Evolutionary conservation across 2,329 filamentous ascomycete species (phyloP).

Genomic region (Ceratocystis albifundus): DNA sequence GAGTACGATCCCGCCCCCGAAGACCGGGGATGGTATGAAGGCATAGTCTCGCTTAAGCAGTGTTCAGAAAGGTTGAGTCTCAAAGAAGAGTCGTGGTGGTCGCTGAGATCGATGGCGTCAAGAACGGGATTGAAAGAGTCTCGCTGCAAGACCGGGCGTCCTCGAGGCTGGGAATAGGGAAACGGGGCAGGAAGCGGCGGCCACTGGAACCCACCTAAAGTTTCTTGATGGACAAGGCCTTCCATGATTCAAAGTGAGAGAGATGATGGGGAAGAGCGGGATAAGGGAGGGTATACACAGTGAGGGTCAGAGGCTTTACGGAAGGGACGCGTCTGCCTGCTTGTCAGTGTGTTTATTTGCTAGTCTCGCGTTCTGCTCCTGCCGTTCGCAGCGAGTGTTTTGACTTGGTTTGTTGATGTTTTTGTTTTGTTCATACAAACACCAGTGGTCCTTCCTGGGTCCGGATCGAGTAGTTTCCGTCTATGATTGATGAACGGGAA

Average conservation of each 20-base stretch:
- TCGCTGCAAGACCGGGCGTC: constrained; percentile 2
- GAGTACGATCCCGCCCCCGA: neutral
- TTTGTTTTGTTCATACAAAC: neutral
- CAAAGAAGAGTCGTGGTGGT: neutral
- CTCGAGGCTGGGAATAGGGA: neutral
- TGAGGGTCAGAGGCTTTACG: neutral
- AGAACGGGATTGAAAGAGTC: neutral
- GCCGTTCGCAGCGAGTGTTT: neutral
- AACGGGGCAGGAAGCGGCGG: constrained; percentile 16
- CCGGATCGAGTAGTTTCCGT: neutral
- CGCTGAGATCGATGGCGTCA: neutral
- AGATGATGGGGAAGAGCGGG: neutral
- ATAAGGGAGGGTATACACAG: neutral
- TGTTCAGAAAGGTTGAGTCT: neutral
- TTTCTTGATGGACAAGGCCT: neutral
- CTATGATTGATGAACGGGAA: neutral
- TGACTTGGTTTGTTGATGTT: constrained; percentile 3
- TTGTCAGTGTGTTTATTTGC: neutral
- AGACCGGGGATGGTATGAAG: neutral
- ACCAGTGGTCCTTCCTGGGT: neutral
- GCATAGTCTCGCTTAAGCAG: constrained; percentile 7
- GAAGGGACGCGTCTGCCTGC: neutral
- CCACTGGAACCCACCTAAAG: constrained; percentile 13
- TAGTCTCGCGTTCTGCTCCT: neutral
- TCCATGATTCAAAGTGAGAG: neutral